phyloP scores from a whole-genome alignment of 192 early-diverging fungal species.

The Dissophora ornata region DNA sequence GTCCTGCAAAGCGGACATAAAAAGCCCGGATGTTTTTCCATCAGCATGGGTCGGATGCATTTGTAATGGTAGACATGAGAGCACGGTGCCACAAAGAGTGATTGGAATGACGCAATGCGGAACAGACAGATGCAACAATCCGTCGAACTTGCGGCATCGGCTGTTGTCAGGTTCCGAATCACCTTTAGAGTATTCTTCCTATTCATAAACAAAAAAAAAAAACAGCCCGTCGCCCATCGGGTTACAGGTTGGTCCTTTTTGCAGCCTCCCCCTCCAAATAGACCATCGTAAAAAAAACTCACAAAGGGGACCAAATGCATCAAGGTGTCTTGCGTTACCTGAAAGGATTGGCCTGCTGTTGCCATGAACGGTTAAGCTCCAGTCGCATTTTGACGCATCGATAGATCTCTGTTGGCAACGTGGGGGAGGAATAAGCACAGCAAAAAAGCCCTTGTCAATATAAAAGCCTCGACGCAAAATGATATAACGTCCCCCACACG shows the following conservation, averaged over 20 bases:
- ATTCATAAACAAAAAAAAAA: too few species aligned
- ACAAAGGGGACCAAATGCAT: too few species aligned
- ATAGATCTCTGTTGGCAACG: constrained; percentile 78
- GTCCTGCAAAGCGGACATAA: constrained; percentile 92
- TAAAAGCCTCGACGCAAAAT: too few species aligned
- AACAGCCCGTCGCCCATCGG: too few species aligned
- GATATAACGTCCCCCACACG: too few species aligned
- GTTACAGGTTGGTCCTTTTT: too few species aligned
- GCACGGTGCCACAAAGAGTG: constrained; percentile 95
- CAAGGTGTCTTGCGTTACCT: too few species aligned
- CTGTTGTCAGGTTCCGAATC: constrained; percentile 60
- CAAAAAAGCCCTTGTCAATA: too few species aligned
- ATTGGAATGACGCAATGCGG: constrained; percentile 87
- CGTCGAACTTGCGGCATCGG: constrained; percentile 47
- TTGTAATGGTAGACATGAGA: constrained; percentile 95
- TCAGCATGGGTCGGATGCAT: constrained; percentile 86
- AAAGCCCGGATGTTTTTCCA: constrained; percentile 77
- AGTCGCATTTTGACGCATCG: constrained; percentile 91
- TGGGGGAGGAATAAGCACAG: too few species aligned
- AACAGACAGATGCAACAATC: constrained; percentile 95
- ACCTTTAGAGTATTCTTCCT: constrained; percentile 59
- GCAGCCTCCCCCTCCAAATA: too few species aligned
- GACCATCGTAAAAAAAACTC: too few species aligned
- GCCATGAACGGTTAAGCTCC: constrained; percentile 78
- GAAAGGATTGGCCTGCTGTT: constrained; percentile 72